Evolutionary conservation across 2,329 filamentous ascomycete genomes (phyloP), one percentile per base, ranked within the genome.

Genomic region (Endoconidiophora laricicola): DNA sequence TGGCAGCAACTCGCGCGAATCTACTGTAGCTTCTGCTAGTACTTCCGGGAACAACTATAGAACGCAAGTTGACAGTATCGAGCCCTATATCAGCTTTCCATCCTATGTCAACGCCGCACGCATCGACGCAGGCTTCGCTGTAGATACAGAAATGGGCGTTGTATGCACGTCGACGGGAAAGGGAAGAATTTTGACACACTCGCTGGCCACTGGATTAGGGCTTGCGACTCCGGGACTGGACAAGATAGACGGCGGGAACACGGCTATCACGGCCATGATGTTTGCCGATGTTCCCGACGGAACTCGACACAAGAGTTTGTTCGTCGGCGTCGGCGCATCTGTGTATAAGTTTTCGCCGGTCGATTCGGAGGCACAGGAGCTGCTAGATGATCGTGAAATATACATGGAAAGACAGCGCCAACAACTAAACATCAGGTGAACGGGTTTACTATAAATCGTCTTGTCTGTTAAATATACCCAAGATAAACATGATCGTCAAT

Each of bases 91-190:
- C 6, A 48, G 48, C 0, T 79, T 79, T 52, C 62, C 65, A 0
- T 65, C 59, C 2, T 76, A 77, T 59, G 57, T 58, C 26, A 81
- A 79, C 57, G 58, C 59, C 0, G 68, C 69, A 0, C 66, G 69
- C 41, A 60, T 69, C 40, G 60, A 68, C 16, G 64, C 72, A 7
- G 77, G 75, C 1, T 68, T 78, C 55, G 74, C 75, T 48, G 66
- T 72, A 3, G 66, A 70, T 51, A 44, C 60, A 0, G 63, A 65
- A n/a, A 59, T 68, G 6, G 72, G 71, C 10, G 55, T 74, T 22
- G 67, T 75, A 3, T 76, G 75, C 0, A 70, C 74, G 0, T 73
- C 71, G 0, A 72, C 75, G 44, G 69, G 73, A 38, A 65, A 72
- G 44, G 68, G 67, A 9, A 66, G 60, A 0, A 61, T 78, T 0